These are phyloP conservation scores for Trichoderma sp. DNA, from an alignment of 2,329 filamentous ascomycete genomes.

Conservation along the genomic window DNA sequence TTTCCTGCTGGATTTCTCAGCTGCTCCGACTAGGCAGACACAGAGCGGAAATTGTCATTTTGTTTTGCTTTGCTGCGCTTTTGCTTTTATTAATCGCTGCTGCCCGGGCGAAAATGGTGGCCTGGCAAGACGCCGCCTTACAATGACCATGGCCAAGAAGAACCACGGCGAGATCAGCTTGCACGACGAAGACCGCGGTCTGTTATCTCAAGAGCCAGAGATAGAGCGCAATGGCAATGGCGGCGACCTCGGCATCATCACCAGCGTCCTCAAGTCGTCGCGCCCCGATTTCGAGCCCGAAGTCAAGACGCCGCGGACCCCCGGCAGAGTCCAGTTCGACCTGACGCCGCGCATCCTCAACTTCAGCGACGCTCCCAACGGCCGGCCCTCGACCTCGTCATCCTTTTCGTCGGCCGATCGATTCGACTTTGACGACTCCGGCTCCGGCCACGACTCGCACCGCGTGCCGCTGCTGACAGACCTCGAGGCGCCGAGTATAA, in stretches of 20 bases:
- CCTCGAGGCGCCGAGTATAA: slow-evolving; percentile 75
- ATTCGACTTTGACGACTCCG: slow-evolving; percentile 46
- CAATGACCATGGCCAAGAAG: slow-evolving; percentile 34
- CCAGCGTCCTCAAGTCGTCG: slow-evolving; percentile 23
- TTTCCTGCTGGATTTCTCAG: background rate
- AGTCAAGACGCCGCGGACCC: slow-evolving; percentile 40
- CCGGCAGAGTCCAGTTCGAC: slow-evolving; percentile 74
- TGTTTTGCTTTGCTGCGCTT: background rate
- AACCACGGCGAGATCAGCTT: slow-evolving; percentile 30
- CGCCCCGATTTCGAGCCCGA: slow-evolving; percentile 23
- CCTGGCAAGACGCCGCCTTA: slow-evolving; percentile 21
- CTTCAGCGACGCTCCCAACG: slow-evolving; percentile 25
- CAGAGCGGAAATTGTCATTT: background rate
- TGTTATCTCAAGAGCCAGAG: slow-evolving; percentile 28
- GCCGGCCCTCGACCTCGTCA: slow-evolving; percentile 16
- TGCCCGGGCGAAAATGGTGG: slow-evolving; percentile 15
- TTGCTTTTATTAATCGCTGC: background rate
- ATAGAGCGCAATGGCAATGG: slow-evolving; percentile 17
- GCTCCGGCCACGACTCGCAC: slow-evolving; percentile 51
- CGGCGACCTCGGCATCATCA: slow-evolving; percentile 27
- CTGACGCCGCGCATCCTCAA: slow-evolving; percentile 46
- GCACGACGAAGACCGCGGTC: slow-evolving; percentile 34
- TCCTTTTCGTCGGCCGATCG: slow-evolving; percentile 36
- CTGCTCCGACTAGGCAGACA: background rate
- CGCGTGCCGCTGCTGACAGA: slow-evolving; percentile 73